These are phyloP conservation scores for Eimeria praecox DNA, from an alignment of 169 alveolate species.

Conservation along the genomic window DNA sequence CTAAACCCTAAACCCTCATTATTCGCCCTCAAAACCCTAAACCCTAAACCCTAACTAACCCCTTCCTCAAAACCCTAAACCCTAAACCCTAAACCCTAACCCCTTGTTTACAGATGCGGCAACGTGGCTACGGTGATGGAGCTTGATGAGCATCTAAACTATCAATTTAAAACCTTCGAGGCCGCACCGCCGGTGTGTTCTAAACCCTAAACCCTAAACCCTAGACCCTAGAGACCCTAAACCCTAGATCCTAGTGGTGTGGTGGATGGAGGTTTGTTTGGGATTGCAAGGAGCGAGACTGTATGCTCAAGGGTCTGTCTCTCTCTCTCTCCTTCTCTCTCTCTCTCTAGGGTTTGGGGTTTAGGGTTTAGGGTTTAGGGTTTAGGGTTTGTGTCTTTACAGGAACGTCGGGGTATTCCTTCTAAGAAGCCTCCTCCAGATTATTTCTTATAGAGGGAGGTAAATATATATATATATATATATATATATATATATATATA, in stretches of 20 bases:
- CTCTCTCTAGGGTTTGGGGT: not conserved
- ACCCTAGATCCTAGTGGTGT: too few relatives aligned
- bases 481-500: not conserved
- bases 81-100: not conserved
- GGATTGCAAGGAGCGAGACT: too few relatives aligned
- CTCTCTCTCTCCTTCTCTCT: too few relatives aligned
- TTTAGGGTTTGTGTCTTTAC: conserved; percentile 20
- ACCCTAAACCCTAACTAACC: conserved; percentile 21
- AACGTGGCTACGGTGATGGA: conserved; percentile 95
- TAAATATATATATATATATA: not conserved
- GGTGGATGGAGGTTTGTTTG: too few relatives aligned
- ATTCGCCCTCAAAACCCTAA: too few relatives aligned
- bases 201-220: conserved; percentile 27
- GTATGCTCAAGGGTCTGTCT: too few relatives aligned
- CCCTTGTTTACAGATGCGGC: conserved; percentile 93
- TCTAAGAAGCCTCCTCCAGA: conserved; percentile 93
- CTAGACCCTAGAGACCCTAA: too few relatives aligned
- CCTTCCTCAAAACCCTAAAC: not conserved
- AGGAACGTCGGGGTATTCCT: conserved; percentile 91
- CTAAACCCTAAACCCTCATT: conserved; percentile 59
- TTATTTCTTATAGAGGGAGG: conserved; percentile 90
- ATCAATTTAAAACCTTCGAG: conserved; percentile 90
- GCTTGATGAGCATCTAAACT: conserved; percentile 93
- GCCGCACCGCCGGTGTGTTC: conserved; percentile 89
- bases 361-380: not conserved